A percentile compares a stretch with the other conserved stretches of the same genome.
These are phyloP conservation scores for Saitozyma podzolica DNA, from an alignment of 768 basidiomycete genomes.

Conservation along the genomic window DNA sequence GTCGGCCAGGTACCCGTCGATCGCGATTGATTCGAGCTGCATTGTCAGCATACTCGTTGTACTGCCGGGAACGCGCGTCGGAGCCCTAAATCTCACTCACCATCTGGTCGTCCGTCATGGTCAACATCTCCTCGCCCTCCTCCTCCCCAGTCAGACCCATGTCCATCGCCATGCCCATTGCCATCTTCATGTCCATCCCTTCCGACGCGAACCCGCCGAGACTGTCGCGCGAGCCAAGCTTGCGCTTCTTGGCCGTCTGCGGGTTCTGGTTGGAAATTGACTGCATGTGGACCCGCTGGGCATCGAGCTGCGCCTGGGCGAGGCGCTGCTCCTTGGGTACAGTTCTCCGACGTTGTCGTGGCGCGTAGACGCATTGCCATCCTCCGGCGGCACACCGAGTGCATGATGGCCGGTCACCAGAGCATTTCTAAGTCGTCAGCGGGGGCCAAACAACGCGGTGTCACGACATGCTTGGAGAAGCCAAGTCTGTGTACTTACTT, in stretches of 20 bases:
- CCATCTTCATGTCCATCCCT: conserved; percentile 40
- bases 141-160: conserved; percentile 44
- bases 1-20: conserved; percentile 48
- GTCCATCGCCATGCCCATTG: conserved; percentile 47
- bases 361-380: conserved; percentile 46
- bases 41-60: conserved; percentile 1
- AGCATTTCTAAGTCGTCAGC: conserved; percentile 35
- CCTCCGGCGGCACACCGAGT: conserved; percentile 43
- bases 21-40: conserved; percentile 45
- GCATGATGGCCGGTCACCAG: conserved; percentile 46
- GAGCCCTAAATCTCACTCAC: conserved; percentile 18
- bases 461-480: too few relatives aligned
- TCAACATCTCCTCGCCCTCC: conserved; percentile 43
- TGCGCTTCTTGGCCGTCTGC: conserved; percentile 35
- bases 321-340: conserved; percentile 40
- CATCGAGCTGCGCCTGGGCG: conserved; percentile 6
- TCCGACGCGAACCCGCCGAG: conserved; percentile 1
- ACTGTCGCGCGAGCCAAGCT: conserved; percentile 30
- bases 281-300: conserved; percentile 3
- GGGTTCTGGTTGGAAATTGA: background rate
- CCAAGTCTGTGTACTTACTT: conserved; percentile 18
- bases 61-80: background rate
- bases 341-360: conserved; percentile 46
- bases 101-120: conserved; percentile 47
- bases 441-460: background rate